Evolutionary conservation across 2,329 filamentous ascomycete genomes (phyloP).

Genomic region (Fusarium albidum): DNA sequence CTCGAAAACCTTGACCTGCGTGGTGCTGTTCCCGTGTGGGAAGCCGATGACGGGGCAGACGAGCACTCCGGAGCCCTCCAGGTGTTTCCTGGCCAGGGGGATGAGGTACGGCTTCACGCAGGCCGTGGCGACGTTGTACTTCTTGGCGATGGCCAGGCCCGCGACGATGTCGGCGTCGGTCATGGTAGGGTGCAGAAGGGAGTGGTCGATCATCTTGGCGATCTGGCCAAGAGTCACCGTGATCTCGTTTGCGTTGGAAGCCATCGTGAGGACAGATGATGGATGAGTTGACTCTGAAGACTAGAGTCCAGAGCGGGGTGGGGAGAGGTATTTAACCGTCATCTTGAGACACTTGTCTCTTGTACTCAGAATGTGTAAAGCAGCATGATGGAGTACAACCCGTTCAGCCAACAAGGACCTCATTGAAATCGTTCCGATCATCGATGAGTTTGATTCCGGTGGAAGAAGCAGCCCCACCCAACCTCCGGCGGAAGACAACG

Average conservation of each 20-base stretch:
- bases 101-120: constrained; percentile 67
- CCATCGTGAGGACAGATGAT: neutral
- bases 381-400: no score
- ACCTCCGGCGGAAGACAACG: no score
- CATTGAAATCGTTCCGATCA: no score
- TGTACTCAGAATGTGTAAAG: no score
- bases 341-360: no score
- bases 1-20: constrained; percentile 62
- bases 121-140: constrained; percentile 61
- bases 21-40: constrained; percentile 66
- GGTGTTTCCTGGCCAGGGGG: constrained; percentile 54
- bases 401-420: no score
- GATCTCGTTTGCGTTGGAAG: constrained; percentile 31
- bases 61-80: constrained; percentile 57
- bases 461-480: no score
- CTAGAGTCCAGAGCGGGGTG: neutral
- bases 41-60: constrained; percentile 69
- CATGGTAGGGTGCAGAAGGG: constrained; percentile 68
- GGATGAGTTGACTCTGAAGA: no score
- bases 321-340: no score
- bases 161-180: constrained; percentile 61
- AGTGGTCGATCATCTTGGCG: constrained; percentile 67
- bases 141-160: constrained; percentile 57
- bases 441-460: no score
- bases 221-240: constrained; percentile 55